Base-by-base conservation (phyloP, 345 rosid genomes). In the Salix arbutifolia region DNA sequence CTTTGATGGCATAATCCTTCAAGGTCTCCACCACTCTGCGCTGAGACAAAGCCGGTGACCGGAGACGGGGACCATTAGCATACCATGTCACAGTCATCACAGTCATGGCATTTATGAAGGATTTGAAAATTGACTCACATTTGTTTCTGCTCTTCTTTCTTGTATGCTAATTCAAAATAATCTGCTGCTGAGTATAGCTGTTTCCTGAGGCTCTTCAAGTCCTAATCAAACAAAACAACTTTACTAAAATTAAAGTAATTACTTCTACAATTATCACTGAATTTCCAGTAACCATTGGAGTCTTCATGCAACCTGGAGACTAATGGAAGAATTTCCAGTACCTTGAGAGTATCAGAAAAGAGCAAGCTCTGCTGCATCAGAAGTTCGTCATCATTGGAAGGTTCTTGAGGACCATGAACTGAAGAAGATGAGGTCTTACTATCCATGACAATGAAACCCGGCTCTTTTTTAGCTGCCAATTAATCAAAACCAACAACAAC, bases 161-260 rank as follows among this genome's bases (percentile, higher is more conserved):
- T 67, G 83, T 90, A 91, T 71, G 92, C 88, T 23, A 69, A 37
- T 85, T 95, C 99, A 75, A 90, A 93, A 80, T 91, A 87, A 25
- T 95, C 94, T 38, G 98, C 98, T 17, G 97, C 99, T 26, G 90
- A 89, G 86, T 90, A 91, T 60, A 95, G 74, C 67, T 95, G 98
- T 73, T 86, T 80, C 83, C 90, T 88, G 69, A 95, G 67, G 75
- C 78, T 86, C 91, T 87, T 95, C 85, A 95, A 82, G 65, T 93
- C 99, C 98, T 95, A 44, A 75, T 61, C 2, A 76, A 69, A 60
- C 46, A 74, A 67, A 78, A 38, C 31, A 69, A 46, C 50, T 46
- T 30, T 69, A 4, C 13, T 65, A 53, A 19, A 72, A 37, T 31
- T 31, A 44, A 74, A 12, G 38, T 2, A 19, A 71, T 72, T 4